phyloP scores from a whole-genome alignment of 1,284 basidiomycete species.

The Uromyces viciae-fabae region DNA sequence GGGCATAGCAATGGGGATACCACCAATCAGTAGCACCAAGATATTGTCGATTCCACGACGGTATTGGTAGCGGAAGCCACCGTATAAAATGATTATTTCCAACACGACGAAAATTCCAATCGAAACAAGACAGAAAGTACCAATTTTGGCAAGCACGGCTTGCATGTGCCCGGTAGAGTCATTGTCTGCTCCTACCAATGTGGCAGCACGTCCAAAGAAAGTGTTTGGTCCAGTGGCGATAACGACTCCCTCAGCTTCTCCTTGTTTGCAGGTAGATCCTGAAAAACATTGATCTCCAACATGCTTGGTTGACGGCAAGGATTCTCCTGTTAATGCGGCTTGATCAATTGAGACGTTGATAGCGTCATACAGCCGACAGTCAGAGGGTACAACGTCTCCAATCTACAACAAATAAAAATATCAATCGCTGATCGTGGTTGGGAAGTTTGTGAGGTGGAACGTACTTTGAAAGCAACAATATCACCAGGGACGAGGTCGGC shows the following conservation, averaged over 20 bases:
- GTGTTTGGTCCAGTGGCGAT: constrained; percentile 83
- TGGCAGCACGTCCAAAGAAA: constrained; percentile 68
- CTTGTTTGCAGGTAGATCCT: constrained; percentile 93
- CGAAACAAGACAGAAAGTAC: constrained; percentile 87
- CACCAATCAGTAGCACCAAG: constrained; percentile 93
- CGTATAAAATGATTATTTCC: constrained; percentile 79
- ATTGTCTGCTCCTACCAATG: constrained; percentile 89
- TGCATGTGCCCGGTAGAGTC: constrained; percentile 92
- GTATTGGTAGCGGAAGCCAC: constrained; percentile 80
- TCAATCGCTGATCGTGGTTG: neutral
- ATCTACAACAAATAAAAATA: neutral
- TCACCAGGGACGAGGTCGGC: constrained; percentile 85
- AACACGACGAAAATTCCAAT: constrained; percentile 60
- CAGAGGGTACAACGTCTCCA: constrained; percentile 91
- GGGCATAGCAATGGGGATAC: constrained; percentile 96
- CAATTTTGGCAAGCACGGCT: constrained; percentile 60
- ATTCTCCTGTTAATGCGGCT: constrained; percentile 93
- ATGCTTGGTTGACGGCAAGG: constrained; percentile 84
- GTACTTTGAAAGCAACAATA: constrained; percentile 88
- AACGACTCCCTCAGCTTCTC: constrained; percentile 93
- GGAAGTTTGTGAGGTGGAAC: neutral
- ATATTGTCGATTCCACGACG: constrained; percentile 93
- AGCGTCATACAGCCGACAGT: constrained; percentile 88
- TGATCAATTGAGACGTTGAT: constrained; percentile 94
- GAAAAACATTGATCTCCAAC: constrained; percentile 91